Evolutionary conservation across 1,284 basidiomycete genomes (phyloP).

Genomic region (Sphagnurus paluster): DNA sequence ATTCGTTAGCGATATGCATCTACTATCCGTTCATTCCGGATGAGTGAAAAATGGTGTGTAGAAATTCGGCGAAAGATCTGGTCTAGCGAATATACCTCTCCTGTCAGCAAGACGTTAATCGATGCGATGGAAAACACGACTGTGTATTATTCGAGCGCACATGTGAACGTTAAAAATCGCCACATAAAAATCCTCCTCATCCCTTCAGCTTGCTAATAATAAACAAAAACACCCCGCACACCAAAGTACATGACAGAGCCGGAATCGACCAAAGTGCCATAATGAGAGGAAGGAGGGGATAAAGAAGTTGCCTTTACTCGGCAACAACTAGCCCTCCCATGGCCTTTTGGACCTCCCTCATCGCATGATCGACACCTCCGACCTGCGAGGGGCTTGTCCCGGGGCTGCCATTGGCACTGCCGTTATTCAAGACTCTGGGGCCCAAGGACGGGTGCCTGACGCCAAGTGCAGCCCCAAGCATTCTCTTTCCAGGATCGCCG

Average conservation of each 20-base stretch:
- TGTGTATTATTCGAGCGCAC: constrained; percentile 17
- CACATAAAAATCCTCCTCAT: constrained; percentile 11
- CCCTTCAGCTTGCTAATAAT: constrained; percentile 4
- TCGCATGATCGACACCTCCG: constrained; percentile 58
- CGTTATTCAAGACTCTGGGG: constrained; percentile 54
- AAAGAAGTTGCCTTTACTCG: constrained; percentile 47
- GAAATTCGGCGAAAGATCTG: too few relatives aligned
- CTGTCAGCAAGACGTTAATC: constrained; percentile 1
- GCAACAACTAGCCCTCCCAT: constrained; percentile 72
- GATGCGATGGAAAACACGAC: constrained; percentile 3
- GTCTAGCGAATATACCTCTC: too few relatives aligned
- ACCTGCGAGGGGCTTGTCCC: constrained; percentile 34
- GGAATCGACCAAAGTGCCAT: not conserved
- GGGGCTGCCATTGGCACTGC: constrained; percentile 35
- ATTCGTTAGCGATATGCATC: too few relatives aligned
- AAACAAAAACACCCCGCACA: constrained; percentile 9
- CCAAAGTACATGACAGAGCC: constrained; percentile 5
- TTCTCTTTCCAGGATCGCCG: constrained; percentile 81
- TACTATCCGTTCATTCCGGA: too few relatives aligned
- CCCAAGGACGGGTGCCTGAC: constrained; percentile 73
- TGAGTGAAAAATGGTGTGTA: too few relatives aligned
- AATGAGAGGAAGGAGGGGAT: constrained; percentile 3
- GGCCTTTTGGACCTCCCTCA: constrained; percentile 75
- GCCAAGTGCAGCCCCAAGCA: constrained; percentile 80
- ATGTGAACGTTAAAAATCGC: constrained; percentile 14